Conservation (phyloP, 306 rosid genomes). For the Glycine tomentella region DNA sequence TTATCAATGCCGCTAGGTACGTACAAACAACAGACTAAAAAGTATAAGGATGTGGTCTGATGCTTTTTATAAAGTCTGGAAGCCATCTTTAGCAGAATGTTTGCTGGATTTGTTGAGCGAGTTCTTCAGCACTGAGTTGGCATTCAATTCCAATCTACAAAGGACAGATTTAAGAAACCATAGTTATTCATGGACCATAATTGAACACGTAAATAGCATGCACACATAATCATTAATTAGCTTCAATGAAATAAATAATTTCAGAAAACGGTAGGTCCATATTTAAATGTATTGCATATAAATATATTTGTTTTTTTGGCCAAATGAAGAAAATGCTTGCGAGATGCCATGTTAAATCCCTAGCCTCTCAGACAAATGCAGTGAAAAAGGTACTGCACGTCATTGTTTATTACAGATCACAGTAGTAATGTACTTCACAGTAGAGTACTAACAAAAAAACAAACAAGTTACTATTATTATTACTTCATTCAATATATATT, state of each 20-base stretch:
- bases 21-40: background rate
- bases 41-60: background rate
- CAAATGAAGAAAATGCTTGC: constrained; percentile 19
- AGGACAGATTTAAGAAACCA: constrained; percentile 22
- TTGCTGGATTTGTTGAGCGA: constrained; percentile 91
- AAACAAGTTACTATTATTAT: background rate
- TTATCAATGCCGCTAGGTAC: constrained; percentile 36
- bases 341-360: constrained; percentile 25
- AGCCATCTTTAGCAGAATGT: constrained; percentile 66
- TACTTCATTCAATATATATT: constrained; percentile 3
- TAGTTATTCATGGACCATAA: constrained; percentile 27
- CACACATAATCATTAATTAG: constrained; percentile 41
- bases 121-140: constrained; percentile 95
- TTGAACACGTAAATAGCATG: constrained; percentile 22
- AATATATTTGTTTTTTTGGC: background rate
- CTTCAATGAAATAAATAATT: background rate
- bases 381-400: constrained; percentile 24
- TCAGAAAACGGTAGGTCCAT: constrained; percentile 11
- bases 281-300: background rate
- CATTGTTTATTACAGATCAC: constrained; percentile 22
- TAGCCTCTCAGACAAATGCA: constrained; percentile 32
- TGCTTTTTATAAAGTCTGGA: background rate
- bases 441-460: constrained; percentile 4
- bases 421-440: constrained; percentile 19
- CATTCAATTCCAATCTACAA: constrained; percentile 93